Evolutionary conservation across 208 protist species (phyloP).

Genomic region (Porcisia hertigi): DNA sequence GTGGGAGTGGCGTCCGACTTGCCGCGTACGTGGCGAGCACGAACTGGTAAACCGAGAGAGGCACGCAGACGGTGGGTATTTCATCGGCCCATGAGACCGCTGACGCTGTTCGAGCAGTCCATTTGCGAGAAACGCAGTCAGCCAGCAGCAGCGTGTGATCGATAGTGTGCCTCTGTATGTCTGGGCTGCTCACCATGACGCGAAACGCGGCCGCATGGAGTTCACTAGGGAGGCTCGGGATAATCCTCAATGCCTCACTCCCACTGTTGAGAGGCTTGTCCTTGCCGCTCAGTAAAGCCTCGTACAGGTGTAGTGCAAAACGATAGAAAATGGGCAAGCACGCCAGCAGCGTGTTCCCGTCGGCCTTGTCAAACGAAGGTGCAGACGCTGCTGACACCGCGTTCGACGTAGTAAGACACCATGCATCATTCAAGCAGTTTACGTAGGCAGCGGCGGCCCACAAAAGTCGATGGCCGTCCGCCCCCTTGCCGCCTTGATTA

Average conservation of each 20-base stretch:
- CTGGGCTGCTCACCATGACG: not conserved
- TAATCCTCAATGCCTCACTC: not conserved
- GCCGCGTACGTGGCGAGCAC: constrained; percentile 5
- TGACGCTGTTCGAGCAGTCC: not conserved
- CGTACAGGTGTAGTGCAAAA: not conserved
- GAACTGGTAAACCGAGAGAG: constrained; percentile 1
- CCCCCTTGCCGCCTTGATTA: not conserved
- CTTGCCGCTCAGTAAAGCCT: not conserved
- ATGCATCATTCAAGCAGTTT: not conserved
- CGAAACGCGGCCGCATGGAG: constrained; percentile 7
- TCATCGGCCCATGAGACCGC: not conserved
- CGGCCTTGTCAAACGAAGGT: not conserved
- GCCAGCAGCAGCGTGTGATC: constrained; percentile 1
- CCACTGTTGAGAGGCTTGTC: not conserved
- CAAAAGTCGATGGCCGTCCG: not conserved
- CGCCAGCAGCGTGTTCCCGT: not conserved
- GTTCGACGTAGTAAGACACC: not conserved
- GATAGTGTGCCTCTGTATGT: not conserved
- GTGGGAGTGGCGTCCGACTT: not conserved
- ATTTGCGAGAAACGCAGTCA: not conserved
- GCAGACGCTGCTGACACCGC: not conserved
- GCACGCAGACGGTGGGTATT: not conserved
- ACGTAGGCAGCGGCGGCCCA: constrained; percentile 1
- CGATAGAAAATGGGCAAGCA: not conserved
- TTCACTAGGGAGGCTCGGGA: not conserved